A percentile compares a stretch with the other conserved stretches of the same genome.
phyloP scores from a whole-genome alignment of 164 flowering plant species.

The Magnolia sinica region DNA sequence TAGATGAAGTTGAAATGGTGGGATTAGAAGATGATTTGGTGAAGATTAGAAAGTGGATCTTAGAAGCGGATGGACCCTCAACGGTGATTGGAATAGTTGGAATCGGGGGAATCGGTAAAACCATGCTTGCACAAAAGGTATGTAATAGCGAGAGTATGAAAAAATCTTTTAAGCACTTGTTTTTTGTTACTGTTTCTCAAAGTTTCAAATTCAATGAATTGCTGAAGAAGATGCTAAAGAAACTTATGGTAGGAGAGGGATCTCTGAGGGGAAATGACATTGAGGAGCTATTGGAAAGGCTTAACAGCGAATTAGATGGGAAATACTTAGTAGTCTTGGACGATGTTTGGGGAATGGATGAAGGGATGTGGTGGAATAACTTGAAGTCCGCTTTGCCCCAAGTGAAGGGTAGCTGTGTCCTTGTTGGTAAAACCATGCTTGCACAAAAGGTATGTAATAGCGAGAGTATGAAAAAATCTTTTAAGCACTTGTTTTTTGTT shows the following conservation, averaged over 20 bases:
- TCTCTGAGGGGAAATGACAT: neutral
- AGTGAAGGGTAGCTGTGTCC: neutral
- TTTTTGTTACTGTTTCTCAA: neutral
- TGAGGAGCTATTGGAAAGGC: neutral
- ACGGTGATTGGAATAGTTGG: constrained; percentile 5
- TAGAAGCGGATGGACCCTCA: neutral
- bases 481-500: neutral
- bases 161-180: neutral
- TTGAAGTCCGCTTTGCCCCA: neutral
- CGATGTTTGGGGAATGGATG: neutral
- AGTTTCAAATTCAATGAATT: neutral
- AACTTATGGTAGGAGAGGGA: neutral
- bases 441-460: neutral
- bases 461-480: neutral
- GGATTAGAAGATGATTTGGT: neutral
- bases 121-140: neutral
- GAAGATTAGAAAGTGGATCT: constrained; percentile 1
- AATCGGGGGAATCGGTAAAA: constrained; percentile 8
- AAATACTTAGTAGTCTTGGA: neutral
- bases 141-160: too few species aligned
- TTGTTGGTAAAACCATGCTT: neutral
- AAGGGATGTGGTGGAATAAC: neutral
- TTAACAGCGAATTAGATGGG: neutral
- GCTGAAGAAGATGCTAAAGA: neutral
- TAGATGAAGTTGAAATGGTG: neutral